Percentiles rank a stretch among this genome's conserved stretches.
Conservation (phyloP, 2,329 filamentous ascomycete species). For the Diaporthe helianthi region DNA sequence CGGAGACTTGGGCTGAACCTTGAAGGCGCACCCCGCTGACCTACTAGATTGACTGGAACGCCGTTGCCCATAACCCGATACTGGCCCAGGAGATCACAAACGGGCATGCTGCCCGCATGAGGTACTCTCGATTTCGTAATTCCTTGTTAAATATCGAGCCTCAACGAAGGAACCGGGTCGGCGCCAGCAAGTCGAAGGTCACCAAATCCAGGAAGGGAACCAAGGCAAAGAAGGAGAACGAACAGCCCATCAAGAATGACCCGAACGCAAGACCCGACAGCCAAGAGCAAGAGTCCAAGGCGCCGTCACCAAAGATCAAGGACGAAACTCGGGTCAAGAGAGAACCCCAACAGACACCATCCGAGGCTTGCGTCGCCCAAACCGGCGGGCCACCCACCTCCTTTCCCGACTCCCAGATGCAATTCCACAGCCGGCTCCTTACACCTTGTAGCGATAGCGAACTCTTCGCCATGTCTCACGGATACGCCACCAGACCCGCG, state of each 20-base stretch:
- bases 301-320: constrained; percentile 45
- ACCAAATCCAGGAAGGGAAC: constrained; percentile 54
- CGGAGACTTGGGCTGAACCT: constrained; percentile 11
- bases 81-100: constrained; percentile 63
- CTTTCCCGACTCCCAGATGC: constrained; percentile 40
- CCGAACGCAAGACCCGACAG: constrained; percentile 39
- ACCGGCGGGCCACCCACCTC: constrained; percentile 43
- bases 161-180: constrained; percentile 53
- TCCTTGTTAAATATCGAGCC: constrained; percentile 57
- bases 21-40: constrained; percentile 34
- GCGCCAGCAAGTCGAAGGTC: constrained; percentile 51
- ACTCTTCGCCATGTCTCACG: constrained; percentile 42
- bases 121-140: constrained; percentile 60
- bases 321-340: constrained; percentile 43
- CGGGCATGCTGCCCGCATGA: constrained; percentile 67
- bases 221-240: constrained; percentile 43
- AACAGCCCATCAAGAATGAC: constrained; percentile 49
- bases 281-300: constrained; percentile 34
- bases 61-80: constrained; percentile 62
- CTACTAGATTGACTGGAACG: constrained; percentile 65
- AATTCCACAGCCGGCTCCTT: constrained; percentile 51
- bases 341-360: constrained; percentile 38
- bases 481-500: constrained; percentile 43
- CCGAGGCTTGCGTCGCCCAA: constrained; percentile 41
- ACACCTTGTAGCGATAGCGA: constrained; percentile 63